These are phyloP conservation scores for Musa itinerans DNA, from an alignment of 176 grass and related monocot species.

Conservation along the genomic window DNA sequence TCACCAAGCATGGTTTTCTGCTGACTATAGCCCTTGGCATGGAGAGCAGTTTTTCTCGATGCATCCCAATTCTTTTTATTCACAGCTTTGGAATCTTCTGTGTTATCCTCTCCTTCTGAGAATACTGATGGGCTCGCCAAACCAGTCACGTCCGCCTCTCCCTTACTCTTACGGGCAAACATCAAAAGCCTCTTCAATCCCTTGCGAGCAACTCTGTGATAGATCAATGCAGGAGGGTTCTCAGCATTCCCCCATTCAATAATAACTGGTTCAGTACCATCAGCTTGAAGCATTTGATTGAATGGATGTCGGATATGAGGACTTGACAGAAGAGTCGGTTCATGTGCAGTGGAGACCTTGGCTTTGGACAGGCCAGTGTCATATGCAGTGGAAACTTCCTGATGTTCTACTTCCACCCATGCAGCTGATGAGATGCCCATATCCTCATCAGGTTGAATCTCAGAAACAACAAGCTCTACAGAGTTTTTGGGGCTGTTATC, in stretches of 20 bases:
- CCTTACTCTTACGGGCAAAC: slow-evolving; percentile 91
- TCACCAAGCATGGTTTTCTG: slow-evolving; percentile 22
- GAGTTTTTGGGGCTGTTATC: slow-evolving; percentile 37
- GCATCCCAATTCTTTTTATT: slow-evolving; percentile 26
- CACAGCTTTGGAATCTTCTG: slow-evolving; percentile 50
- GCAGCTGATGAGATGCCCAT: slow-evolving; percentile 88
- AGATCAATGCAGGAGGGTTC: slow-evolving; percentile 87
- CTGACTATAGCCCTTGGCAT: slow-evolving; percentile 12
- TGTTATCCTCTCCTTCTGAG: slow-evolving; percentile 85
- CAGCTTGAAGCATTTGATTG: slow-evolving; percentile 96
- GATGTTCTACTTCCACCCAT: slow-evolving; percentile 86
- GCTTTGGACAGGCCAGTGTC: slow-evolving; percentile 36
- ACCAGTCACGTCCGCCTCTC: slow-evolving; percentile 49
- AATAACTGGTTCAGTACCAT: slow-evolving; percentile 76
- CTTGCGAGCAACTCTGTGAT: slow-evolving; percentile 90
- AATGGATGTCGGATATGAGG: slow-evolving; percentile 72
- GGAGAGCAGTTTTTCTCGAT: slow-evolving; percentile 3
- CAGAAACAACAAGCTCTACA: slow-evolving; percentile 33
- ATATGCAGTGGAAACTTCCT: slow-evolving; percentile 42
- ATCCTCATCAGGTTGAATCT: slow-evolving; percentile 67
- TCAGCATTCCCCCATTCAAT: slow-evolving; percentile 99
- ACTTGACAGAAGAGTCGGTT: slow-evolving; percentile 45
- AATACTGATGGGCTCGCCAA: slow-evolving; percentile 57
- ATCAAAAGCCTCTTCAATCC: slow-evolving; percentile 95
- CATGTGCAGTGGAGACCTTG: slow-evolving; percentile 32